These are phyloP conservation scores for Ophiostoma pallidulum DNA, from an alignment of 2,329 filamentous ascomycete genomes.

Conservation along the genomic window DNA sequence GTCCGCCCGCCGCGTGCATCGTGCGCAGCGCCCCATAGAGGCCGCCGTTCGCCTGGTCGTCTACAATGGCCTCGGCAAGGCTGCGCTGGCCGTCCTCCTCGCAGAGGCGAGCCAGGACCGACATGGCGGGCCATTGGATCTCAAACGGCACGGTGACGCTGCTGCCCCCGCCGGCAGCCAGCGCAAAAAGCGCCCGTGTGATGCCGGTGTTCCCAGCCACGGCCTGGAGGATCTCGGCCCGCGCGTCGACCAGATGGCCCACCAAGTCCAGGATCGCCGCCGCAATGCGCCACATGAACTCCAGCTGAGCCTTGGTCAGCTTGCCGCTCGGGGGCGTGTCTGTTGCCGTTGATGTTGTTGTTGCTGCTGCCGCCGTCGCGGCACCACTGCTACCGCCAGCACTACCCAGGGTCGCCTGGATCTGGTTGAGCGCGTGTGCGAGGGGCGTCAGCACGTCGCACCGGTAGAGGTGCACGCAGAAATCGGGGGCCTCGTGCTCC, in stretches of 20 bases:
- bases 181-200: slow-evolving; percentile 43
- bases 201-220: slow-evolving; percentile 41
- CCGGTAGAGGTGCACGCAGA: slow-evolving; percentile 55
- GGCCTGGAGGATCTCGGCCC: slow-evolving; percentile 49
- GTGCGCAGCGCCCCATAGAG: slow-evolving; percentile 41
- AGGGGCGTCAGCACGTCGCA: slow-evolving; percentile 53
- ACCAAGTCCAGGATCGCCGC: slow-evolving; percentile 45
- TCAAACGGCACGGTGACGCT: slow-evolving; percentile 27
- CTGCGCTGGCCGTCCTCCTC: slow-evolving; percentile 43
- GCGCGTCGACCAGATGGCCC: slow-evolving; percentile 45
- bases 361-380: not conserved
- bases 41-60: slow-evolving; percentile 29
- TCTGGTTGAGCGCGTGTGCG: slow-evolving; percentile 44
- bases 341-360: no score
- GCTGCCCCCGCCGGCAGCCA: slow-evolving; percentile 29
- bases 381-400: no score
- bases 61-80: slow-evolving; percentile 45
- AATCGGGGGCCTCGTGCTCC: slow-evolving; percentile 55
- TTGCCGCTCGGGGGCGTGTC: no score
- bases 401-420: slow-evolving; percentile 28
- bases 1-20: slow-evolving; percentile 37
- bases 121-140: slow-evolving; percentile 39
- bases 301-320: slow-evolving; percentile 43
- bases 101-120: slow-evolving; percentile 47
- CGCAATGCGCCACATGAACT: slow-evolving; percentile 43